phyloP scores from a whole-genome alignment of 768 basidiomycete species.

The Mycena galopus region DNA sequence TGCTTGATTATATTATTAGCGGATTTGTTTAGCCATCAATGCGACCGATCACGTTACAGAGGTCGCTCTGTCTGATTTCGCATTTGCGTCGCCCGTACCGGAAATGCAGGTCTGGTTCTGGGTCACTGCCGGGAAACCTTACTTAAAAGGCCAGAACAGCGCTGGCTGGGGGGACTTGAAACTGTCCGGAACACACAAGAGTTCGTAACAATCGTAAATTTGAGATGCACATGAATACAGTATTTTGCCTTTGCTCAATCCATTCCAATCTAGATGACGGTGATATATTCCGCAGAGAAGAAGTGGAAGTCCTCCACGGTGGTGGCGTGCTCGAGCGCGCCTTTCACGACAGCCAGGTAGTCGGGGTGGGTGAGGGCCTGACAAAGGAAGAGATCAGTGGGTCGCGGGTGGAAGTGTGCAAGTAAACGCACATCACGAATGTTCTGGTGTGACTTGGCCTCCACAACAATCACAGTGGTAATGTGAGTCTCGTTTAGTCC shows the following conservation, averaged over 20 bases:
- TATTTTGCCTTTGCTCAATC: not conserved
- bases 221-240: not conserved
- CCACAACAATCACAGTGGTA: not conserved
- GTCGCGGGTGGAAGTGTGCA: not conserved
- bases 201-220: not conserved
- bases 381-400: not conserved
- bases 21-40: too few species aligned
- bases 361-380: slow-evolving; percentile 7
- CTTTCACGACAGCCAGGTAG: not conserved
- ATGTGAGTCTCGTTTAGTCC: not conserved
- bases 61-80: too few species aligned
- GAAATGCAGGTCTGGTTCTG: too few species aligned
- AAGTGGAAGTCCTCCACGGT: not conserved
- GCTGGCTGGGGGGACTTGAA: too few species aligned
- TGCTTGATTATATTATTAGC: too few species aligned
- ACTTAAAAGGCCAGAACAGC: too few species aligned
- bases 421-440: not conserved
- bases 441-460: not conserved
- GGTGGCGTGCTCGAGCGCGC: not conserved
- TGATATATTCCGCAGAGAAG: slow-evolving; percentile 11
- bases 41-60: too few species aligned
- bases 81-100: too few species aligned
- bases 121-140: too few species aligned
- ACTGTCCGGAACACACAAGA: too few species aligned
- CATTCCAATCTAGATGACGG: slow-evolving; percentile 3